Evolutionary conservation across 305 asterid species (phyloP), one percentile per base, ranked within the genome.

Genomic region (Fraxinus nigra): DNA sequence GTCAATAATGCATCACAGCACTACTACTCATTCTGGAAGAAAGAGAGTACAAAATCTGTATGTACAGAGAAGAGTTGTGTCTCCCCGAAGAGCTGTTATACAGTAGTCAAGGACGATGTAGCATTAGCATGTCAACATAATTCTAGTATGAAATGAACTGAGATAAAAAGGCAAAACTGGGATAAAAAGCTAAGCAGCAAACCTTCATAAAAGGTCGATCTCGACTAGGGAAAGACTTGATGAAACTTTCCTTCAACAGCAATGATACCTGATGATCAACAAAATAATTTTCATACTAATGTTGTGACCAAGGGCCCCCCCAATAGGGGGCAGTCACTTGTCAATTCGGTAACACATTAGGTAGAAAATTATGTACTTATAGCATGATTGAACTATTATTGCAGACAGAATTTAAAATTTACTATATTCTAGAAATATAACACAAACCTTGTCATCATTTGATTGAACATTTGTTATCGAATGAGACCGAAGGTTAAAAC

Each of bases 11-110:
- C 77, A 69, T 5, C 83, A 81, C 82, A 63, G 54, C 79, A 63
- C 90, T 93, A n/a, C n/a, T n/a, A 96, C 86, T 96, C 98, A 90
- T 93, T 96, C 89, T 96, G 99, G 90, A 91, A 92, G 90, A 96
- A 91, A 79, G 98, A 94, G 76, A 96, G 94, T 24, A 92, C 96
- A 78, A 96, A 90, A 89, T 96, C 99, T 79, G 99, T 96, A 86
- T 93, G 97, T 86, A 94, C 99, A 80, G 98, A 96, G 93, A 96
- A 96, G 89, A 96, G 98, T 90, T 96, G 99, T 7, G 99, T 96
- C 80, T 96, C 99, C 93, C 91, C 81, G 80, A 96, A 96, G 76
- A 79, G 96, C 99, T 95, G 98, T 87, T 86, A 28, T 61, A 61
- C 5, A 20, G 72, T 63, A 24, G 72, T 20, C 33, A 26, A 63